These are phyloP conservation scores for Triadica sebifera DNA, from an alignment of 345 rosid genomes.

Conservation along the genomic window DNA sequence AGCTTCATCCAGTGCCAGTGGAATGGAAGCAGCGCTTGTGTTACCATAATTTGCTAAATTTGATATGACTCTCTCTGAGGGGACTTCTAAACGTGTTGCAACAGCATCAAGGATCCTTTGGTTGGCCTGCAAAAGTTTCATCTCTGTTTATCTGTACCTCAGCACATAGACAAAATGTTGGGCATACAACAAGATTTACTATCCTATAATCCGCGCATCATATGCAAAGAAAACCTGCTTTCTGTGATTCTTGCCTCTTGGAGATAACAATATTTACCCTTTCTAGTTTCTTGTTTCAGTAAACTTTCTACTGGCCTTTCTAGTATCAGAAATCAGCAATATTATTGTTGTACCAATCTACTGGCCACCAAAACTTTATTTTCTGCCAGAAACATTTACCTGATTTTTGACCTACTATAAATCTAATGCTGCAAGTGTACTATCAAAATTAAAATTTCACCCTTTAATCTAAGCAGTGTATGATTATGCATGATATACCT, in stretches of 20 bases:
- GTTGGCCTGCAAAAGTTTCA: conserved; percentile 68
- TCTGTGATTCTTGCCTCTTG: no score
- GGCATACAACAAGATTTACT: no score
- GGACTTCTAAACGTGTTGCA: conserved; percentile 70
- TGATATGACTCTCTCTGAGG: conserved; percentile 75
- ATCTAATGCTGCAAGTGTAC: background rate
- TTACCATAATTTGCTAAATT: conserved; percentile 87
- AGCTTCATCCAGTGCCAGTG: conserved; percentile 89
- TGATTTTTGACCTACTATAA: background rate
- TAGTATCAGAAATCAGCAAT: no score
- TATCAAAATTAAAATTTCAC: background rate
- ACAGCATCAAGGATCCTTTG: conserved; percentile 93
- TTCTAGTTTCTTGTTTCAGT: no score
- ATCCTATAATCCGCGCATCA: no score
- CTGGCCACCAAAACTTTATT: background rate
- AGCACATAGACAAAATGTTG: no score
- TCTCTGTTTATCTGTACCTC: background rate
- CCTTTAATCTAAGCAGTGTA: background rate
- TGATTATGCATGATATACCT: conserved; percentile 40
- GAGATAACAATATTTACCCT: no score
- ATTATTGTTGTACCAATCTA: no score
- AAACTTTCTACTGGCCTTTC: no score
- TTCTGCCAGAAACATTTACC: no score
- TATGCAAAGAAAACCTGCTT: no score
- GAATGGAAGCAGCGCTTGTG: conserved; percentile 92